Evolutionary conservation across 257 asterid species (phyloP), one percentile per base, ranked within the genome.

Genomic region (Lycium barbarum): DNA sequence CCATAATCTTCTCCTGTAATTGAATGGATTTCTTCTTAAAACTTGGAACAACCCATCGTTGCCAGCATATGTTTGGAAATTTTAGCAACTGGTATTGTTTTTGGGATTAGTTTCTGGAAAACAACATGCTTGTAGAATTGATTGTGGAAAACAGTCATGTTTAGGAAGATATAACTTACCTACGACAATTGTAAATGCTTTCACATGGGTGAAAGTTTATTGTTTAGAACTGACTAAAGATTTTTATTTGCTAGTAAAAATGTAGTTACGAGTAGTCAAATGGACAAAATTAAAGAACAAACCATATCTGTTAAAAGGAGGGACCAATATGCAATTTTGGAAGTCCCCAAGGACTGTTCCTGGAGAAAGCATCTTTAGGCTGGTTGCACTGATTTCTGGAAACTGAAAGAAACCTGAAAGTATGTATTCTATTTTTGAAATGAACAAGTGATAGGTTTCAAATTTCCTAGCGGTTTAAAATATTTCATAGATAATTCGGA

Each of bases 351-450:
- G 26, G 51, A 68, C 51, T 38, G 45, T 68, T 17, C 38, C 53
- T 68, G 78, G 79, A 71, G 55, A n/a, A 71, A 71, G 9, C 17
- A 71, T 71, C 17, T 71, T 71, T 71, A 40, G 79, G 54, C 79
- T 43, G 36, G 15, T 71, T 38, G 35, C 35, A 43, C 35, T 43
- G 79, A 71, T 43, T 71, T 17, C 57, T 43, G 57, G 55, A 71
- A 71, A 7, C 79, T 40, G 55, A 71, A 38, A 71, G 55, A 40
- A 71, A 71, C 26, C 33, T 71, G 57, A 71, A 17, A 40, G 17
- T 71, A 5, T 71, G 8, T 71, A 4, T 18, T 18, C 57, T 9
- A 40, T 71, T 18, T 71, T 43, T 12, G 4, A 43, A 17, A 40
- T 9, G 18, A 43, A 40, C 35, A 43, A 43, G 33, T 17, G 26